These are phyloP conservation scores for Daldinia vernicosa DNA, from an alignment of 495 filamentous ascomycete genomes.

Conservation along the genomic window DNA sequence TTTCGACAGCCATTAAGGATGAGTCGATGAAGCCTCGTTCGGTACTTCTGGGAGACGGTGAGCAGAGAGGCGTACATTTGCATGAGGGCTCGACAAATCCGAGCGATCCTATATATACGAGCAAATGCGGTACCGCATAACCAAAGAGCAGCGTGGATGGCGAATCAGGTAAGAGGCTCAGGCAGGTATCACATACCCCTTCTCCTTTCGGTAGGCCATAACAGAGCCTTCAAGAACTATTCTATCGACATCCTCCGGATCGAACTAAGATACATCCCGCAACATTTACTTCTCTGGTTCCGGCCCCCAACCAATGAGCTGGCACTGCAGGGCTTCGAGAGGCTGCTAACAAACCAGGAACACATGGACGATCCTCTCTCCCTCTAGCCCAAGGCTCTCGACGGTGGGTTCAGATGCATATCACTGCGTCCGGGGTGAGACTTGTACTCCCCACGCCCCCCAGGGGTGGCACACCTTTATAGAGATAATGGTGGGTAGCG, in stretches of 20 bases:
- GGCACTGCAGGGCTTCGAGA: slow-evolving; percentile 35
- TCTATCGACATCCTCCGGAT: slow-evolving; percentile 36
- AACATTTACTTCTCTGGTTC: slow-evolving; percentile 33
- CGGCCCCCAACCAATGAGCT: slow-evolving; percentile 45
- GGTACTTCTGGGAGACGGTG: slow-evolving; percentile 33
- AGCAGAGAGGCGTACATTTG: slow-evolving; percentile 20
- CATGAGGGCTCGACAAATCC: slow-evolving; percentile 32
- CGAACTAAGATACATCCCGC: slow-evolving; percentile 40
- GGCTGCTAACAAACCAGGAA: slow-evolving; percentile 45
- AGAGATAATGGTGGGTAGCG: slow-evolving; percentile 33
- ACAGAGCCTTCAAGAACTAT: slow-evolving; percentile 29
- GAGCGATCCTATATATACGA: slow-evolving; percentile 18
- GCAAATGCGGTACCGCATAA: slow-evolving; percentile 15
- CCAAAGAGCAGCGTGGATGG: slow-evolving; percentile 3
- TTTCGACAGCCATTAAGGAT: slow-evolving; percentile 23
- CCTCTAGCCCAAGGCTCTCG: slow-evolving; percentile 31
- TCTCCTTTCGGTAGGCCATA: slow-evolving; percentile 7
- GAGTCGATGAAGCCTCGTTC: slow-evolving; percentile 34
- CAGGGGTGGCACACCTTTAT: slow-evolving; percentile 25
- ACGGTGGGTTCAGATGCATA: slow-evolving; percentile 34
- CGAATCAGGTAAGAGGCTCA: slow-evolving; percentile 16
- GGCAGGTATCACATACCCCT: slow-evolving; percentile 9
- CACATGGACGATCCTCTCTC: slow-evolving; percentile 36
- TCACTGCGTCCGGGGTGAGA: slow-evolving; percentile 28
- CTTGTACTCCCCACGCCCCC: slow-evolving; percentile 40